Percentiles rank a stretch among this genome's conserved stretches.
Conservation (phyloP, 2,329 filamentous ascomycete genomes). For the Pseudogymnoascus sp. region DNA sequence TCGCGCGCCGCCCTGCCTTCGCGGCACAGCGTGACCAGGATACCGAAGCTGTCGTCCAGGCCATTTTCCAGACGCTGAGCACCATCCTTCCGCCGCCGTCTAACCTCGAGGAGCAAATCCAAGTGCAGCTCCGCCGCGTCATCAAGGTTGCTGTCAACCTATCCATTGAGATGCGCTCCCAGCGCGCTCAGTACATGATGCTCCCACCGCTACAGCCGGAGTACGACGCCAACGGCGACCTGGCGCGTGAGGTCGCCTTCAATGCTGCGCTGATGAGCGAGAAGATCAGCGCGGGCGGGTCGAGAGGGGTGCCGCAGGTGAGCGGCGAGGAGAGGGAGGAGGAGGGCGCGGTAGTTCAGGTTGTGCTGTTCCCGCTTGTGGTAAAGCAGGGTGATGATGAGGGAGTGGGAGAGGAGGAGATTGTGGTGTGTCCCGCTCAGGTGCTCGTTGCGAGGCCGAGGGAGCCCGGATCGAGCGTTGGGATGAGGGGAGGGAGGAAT, state of each 20-base stretch:
- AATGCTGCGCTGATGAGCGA: constrained; percentile 94
- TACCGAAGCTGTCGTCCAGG: constrained; percentile 90
- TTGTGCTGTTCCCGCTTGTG: constrained; percentile 92
- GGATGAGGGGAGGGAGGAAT: constrained; percentile 7
- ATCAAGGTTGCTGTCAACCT: constrained; percentile 82
- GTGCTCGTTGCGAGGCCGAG: constrained; percentile 63
- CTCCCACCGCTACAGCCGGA: constrained; percentile 88
- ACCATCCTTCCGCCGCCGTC: constrained; percentile 80
- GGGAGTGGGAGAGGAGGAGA: constrained; percentile 84
- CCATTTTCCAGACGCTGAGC: constrained; percentile 76
- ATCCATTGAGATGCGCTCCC: constrained; percentile 93
- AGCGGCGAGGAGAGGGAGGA: constrained; percentile 74
- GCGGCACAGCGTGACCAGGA: constrained; percentile 75
- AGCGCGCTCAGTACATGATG: constrained; percentile 98
- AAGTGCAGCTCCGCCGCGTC: constrained; percentile 77
- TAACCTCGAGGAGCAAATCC: constrained; percentile 70
- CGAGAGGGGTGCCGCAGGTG: not conserved
- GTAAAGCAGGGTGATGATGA: constrained; percentile 90
- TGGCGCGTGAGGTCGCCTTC: constrained; percentile 81
- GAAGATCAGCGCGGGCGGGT: constrained; percentile 33
- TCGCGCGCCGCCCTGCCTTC: constrained; percentile 75
- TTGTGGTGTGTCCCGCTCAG: constrained; percentile 90
- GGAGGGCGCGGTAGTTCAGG: constrained; percentile 69
- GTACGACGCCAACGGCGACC: constrained; percentile 87
- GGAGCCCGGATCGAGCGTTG: constrained; percentile 18